Percentiles rank a stretch among this genome's conserved stretches.
Conservation (phyloP, 768 basidiomycete genomes). For the Mycena capillaripes region DNA sequence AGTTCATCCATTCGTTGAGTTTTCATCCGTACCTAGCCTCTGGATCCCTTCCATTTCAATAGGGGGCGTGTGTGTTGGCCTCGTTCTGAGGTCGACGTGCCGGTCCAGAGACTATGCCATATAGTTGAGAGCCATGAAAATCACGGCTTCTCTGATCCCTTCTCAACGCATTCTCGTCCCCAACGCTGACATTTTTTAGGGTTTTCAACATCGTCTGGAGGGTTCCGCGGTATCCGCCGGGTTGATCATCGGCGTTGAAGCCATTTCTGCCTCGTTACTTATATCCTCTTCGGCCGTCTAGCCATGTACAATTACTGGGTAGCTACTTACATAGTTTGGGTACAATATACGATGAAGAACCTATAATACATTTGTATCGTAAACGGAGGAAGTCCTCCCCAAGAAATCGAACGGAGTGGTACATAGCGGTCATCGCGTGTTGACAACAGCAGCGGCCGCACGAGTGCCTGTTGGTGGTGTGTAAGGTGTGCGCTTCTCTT, state of each 20-base stretch:
- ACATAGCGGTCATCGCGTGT: neutral
- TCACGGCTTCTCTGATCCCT: slow-evolving; percentile 30
- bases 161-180: neutral
- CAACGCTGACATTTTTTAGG: neutral
- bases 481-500: slow-evolving; percentile 27
- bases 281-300: too few relatives aligned
- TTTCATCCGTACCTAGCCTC: slow-evolving; percentile 8
- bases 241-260: too few relatives aligned
- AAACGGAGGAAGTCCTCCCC: too few relatives aligned
- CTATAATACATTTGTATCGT: too few relatives aligned
- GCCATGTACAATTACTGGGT: too few relatives aligned
- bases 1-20: slow-evolving; percentile 35
- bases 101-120: slow-evolving; percentile 9
- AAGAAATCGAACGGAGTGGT: too few relatives aligned
- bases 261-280: too few relatives aligned
- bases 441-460: neutral
- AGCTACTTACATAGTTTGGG: too few relatives aligned
- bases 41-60: slow-evolving; percentile 14
- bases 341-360: too few relatives aligned
- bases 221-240: too few relatives aligned
- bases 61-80: slow-evolving; percentile 20
- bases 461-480: slow-evolving; percentile 22
- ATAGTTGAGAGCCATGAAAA: slow-evolving; percentile 24
- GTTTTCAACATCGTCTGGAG: too few relatives aligned
- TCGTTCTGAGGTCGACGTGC: slow-evolving; percentile 26